Conservation (phyloP, 306 rosid species). For the Luffa aegyptiaca region DNA sequence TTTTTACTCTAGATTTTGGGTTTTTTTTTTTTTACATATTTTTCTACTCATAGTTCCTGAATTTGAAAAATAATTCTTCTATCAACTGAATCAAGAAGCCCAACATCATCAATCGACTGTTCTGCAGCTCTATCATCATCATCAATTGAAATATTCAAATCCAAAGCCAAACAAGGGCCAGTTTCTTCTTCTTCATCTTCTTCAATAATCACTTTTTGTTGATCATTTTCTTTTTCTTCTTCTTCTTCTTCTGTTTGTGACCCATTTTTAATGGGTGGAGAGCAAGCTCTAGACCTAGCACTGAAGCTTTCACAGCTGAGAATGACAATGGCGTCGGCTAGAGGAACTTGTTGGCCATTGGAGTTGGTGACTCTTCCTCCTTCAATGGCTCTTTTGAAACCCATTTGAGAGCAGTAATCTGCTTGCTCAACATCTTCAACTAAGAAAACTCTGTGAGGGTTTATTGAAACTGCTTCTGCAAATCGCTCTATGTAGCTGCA, state of each 20-base stretch:
- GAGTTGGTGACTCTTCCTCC: conserved; percentile 47
- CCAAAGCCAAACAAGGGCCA: conserved; percentile 48
- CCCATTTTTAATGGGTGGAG: conserved; percentile 47
- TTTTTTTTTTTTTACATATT: not conserved
- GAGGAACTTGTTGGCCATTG: conserved; percentile 48
- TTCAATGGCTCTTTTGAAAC: conserved; percentile 75
- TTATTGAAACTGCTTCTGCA: conserved; percentile 37
- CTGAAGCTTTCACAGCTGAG: conserved; percentile 70
- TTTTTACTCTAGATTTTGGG: not conserved
- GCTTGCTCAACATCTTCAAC: conserved; percentile 85
- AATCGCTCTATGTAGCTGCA: conserved; percentile 63
- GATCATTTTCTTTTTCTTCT: not conserved
- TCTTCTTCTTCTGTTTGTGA: conserved; percentile 16
- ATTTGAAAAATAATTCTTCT: conserved; percentile 59
- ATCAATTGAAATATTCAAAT: conserved; percentile 81
- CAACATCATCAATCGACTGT: conserved; percentile 51
- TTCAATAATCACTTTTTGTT: not conserved
- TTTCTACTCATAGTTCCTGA: conserved; percentile 39
- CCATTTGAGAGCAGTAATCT: conserved; percentile 70
- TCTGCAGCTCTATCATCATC: conserved; percentile 23
- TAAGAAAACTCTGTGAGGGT: conserved; percentile 78
- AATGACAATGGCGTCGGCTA: conserved; percentile 70
- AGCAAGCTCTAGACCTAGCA: conserved; percentile 76
- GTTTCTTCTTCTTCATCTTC: conserved; percentile 20
- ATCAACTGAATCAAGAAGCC: conserved; percentile 77